Percentiles rank a stretch among this genome's conserved stretches.
These are phyloP conservation scores for Forsythia viridissima DNA, from an alignment of 257 asterid species.

Conservation along the genomic window DNA sequence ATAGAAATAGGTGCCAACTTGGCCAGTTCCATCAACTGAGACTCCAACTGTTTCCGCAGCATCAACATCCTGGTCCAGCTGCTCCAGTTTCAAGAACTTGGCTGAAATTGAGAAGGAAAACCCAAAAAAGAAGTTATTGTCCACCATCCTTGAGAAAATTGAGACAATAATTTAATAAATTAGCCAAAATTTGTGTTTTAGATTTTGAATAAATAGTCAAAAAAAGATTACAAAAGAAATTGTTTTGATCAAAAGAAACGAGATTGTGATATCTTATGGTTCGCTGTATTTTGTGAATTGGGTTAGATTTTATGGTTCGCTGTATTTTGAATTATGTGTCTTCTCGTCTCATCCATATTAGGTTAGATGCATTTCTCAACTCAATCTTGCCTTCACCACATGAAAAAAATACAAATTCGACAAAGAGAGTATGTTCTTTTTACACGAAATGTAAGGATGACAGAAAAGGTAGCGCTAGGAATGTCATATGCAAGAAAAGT, in stretches of 20 bases:
- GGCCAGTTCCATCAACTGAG: conserved; percentile 93
- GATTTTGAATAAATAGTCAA: not conserved
- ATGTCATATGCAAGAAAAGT: not conserved
- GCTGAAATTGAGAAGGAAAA: conserved; percentile 53
- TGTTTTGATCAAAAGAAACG: not conserved
- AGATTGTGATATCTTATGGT: not conserved
- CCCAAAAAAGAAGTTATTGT: conserved; percentile 10
- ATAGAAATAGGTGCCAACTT: conserved; percentile 93
- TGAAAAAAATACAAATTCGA: not conserved
- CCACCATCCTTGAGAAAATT: conserved; percentile 19
- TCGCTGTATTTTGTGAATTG: not conserved
- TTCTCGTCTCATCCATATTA: not conserved
- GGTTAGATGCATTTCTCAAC: not conserved
- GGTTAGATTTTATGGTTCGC: not conserved
- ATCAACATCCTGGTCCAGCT: conserved; percentile 89
- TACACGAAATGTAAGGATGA: not conserved
- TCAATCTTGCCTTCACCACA: not conserved
- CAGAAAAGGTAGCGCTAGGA: not conserved
- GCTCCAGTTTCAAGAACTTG: conserved; percentile 90
- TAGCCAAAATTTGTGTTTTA: not conserved
- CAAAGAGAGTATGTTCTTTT: not conserved
- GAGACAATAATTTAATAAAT: not conserved
- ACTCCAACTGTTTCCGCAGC: conserved; percentile 66
- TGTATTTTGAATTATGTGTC: not conserved
- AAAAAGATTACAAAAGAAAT: not conserved